phyloP scores from a whole-genome alignment of 2,329 filamentous ascomycete species.

The Cordyceps militaris region DNA sequence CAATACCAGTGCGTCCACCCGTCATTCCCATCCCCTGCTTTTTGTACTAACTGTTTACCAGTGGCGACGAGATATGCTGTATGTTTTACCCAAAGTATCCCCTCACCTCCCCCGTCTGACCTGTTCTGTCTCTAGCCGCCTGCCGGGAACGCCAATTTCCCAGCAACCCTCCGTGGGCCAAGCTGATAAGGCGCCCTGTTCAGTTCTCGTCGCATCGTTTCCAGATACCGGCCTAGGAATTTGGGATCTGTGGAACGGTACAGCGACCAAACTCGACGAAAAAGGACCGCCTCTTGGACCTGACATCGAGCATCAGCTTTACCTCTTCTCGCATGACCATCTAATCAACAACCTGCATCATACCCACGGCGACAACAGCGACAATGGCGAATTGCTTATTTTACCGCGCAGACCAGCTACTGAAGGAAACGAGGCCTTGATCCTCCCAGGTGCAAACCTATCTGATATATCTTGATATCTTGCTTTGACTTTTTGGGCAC shows the following conservation, averaged over 20 bases:
- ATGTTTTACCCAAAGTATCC: conserved; percentile 19
- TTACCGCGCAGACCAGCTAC: not conserved
- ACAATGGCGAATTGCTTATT: not conserved
- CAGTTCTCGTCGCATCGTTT: conserved; percentile 20
- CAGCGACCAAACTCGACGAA: not conserved
- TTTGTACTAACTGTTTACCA: conserved; percentile 22
- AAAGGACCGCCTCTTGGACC: not conserved
- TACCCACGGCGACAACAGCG: conserved; percentile 3
- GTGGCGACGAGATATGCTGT: conserved; percentile 40
- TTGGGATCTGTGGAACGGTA: conserved; percentile 1
- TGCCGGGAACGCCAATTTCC: conserved; percentile 34
- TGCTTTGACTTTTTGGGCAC: not conserved
- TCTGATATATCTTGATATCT: not conserved
- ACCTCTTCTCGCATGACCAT: conserved; percentile 9
- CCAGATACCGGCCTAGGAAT: conserved; percentile 11
- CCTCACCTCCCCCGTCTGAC: conserved; percentile 17
- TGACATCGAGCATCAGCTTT: conserved; percentile 4
- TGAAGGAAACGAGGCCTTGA: not conserved
- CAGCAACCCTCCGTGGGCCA: conserved; percentile 32
- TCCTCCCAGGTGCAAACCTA: not conserved
- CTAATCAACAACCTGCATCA: not conserved
- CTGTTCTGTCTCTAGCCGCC: conserved; percentile 23
- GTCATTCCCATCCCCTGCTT: not conserved
- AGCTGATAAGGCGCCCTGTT: conserved; percentile 29
- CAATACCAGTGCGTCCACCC: conserved; percentile 34